Percentiles rank a stretch among this genome's conserved stretches.
Conservation (phyloP, 1,284 basidiomycete species). For the Irpex sp. region DNA sequence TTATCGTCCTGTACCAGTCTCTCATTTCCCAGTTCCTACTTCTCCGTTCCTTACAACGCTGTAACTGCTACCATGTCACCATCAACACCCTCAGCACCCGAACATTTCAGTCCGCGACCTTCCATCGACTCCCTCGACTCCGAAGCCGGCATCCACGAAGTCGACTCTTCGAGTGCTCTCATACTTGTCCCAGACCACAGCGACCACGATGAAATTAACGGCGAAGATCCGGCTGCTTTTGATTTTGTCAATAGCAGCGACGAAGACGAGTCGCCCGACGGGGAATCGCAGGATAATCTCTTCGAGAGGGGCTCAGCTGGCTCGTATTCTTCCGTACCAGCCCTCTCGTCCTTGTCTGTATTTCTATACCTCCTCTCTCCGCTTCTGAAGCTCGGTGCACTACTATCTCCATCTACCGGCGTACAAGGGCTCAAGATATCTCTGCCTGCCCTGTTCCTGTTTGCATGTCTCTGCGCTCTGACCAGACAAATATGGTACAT, state of each 20-base stretch:
- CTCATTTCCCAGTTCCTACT: neutral
- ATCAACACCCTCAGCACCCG: neutral
- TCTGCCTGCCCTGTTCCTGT: slow-evolving; percentile 46
- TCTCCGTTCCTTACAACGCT: neutral
- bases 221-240: slow-evolving; percentile 26
- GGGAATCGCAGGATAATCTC: slow-evolving; percentile 40
- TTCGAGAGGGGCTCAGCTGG: neutral
- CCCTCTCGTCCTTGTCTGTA: slow-evolving; percentile 49
- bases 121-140: slow-evolving; percentile 18
- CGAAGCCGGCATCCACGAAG: slow-evolving; percentile 17
- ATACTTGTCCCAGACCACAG: slow-evolving; percentile 53
- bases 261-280: slow-evolving; percentile 33
- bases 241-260: slow-evolving; percentile 39
- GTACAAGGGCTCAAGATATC: slow-evolving; percentile 42
- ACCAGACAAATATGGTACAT: slow-evolving; percentile 69
- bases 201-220: slow-evolving; percentile 26
- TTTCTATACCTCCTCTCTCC: slow-evolving; percentile 67
- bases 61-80: neutral
- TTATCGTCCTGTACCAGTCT: slow-evolving; percentile 1
- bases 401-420: slow-evolving; percentile 39
- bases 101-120: neutral
- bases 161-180: slow-evolving; percentile 43
- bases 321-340: slow-evolving; percentile 31
- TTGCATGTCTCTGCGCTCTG: slow-evolving; percentile 53
- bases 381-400: slow-evolving; percentile 62